Evolutionary conservation across 192 early-diverging fungal species (phyloP), one percentile per base, ranked within the genome.

Genomic region (Entophlyctis luteolus): DNA sequence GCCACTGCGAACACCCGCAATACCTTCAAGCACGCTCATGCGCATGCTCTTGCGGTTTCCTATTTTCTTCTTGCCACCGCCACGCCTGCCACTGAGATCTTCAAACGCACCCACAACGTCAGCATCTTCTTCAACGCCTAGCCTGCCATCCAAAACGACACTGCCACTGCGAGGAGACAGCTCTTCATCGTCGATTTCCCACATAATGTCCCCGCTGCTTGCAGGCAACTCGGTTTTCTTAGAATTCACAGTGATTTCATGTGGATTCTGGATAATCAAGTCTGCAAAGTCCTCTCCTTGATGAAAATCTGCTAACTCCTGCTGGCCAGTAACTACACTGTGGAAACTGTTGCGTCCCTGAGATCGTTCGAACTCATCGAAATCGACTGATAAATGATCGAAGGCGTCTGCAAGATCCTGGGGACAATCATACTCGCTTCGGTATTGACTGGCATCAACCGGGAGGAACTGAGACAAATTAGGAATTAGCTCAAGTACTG

Each of bases 381-480:
- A 71, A 49, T 57, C 60, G n/a, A 54, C 57, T 33, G 45, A 48
- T 12, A 71, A 35, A 29, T 53, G 52, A 23, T 62, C 60, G 33
- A 71, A 71, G 4, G 70, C 70, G 56, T 62, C 42, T 8, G 34
- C 60, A 28, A 65, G 60, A 8, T 71, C 60, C 4, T n/a, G 32
- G 2, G 70, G 23, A n/a, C 46, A 48, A 4, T 25, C 60, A 48
- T 65, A 71, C 18, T 71, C 70, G 16, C 60, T 59, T 8, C 59
- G 38, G 42, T 71, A 71, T 42, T 65, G 34, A 27, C 25, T 4
- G 31, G 70, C 60, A 37, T 71, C 62, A 20, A 71, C 70, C 4
- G 70, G 70, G 48, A 71, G 42, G 35, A 71, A 71, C 70, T 71
- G 34, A 18, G 36, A 62, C 36, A 37, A 46, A 50, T 23, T 22